Conservation (phyloP, 305 asterid species). For the Ilex paraguariensis region DNA sequence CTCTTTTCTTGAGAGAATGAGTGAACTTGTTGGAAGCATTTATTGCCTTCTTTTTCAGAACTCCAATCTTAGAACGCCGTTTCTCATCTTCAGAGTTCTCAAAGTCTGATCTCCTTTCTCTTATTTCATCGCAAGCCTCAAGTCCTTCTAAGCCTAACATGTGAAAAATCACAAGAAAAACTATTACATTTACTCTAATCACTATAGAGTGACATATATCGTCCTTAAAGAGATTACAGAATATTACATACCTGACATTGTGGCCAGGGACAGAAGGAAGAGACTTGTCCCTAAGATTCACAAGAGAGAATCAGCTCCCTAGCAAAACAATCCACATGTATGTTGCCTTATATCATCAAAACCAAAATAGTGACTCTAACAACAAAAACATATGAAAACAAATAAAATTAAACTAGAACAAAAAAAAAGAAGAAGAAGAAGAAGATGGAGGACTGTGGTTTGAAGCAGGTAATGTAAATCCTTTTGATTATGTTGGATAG, state of each 20-base stretch:
- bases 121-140: conserved; percentile 49
- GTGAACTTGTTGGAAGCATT: conserved; percentile 88
- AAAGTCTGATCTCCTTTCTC: conserved; percentile 80
- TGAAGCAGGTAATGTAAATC: too few relatives aligned
- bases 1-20: conserved; percentile 82
- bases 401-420: too few relatives aligned
- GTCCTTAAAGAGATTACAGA: not conserved
- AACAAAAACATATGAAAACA: too few relatives aligned
- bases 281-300: conserved; percentile 25
- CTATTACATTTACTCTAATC: conserved; percentile 2
- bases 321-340: conserved; percentile 23
- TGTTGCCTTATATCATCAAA: conserved; percentile 23
- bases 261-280: conserved; percentile 29
- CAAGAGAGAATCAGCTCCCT: conserved; percentile 17
- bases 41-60: conserved; percentile 78
- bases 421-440: not conserved
- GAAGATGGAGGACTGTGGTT: not conserved
- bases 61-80: conserved; percentile 64
- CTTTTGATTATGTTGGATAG: too few relatives aligned
- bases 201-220: not conserved
- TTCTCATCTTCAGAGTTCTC: conserved; percentile 83
- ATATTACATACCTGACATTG: conserved; percentile 26
- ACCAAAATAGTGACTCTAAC: not conserved
- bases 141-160: conserved; percentile 39
- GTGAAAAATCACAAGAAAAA: not conserved